Evolutionary conservation across 257 asterid species (phyloP).

Genomic region (Osmanthus fragrans): DNA sequence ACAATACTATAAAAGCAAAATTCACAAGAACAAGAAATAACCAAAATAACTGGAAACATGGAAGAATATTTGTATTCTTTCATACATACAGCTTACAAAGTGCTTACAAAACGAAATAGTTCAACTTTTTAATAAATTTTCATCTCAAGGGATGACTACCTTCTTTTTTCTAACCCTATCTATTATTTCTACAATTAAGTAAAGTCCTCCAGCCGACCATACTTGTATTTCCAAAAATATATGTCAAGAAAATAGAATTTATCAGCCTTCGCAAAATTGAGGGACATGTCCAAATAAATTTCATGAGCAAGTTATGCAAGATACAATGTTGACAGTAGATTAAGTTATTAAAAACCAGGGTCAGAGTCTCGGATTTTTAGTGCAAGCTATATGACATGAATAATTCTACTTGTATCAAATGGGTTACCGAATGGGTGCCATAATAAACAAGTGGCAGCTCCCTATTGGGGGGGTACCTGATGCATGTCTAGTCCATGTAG

Average conservation of each 20-base stretch:
- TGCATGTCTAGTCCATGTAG: not conserved
- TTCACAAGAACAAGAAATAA: not conserved
- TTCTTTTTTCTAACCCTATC: not conserved
- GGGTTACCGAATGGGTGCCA: no score
- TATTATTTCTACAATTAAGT: not conserved
- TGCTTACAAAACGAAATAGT: not conserved
- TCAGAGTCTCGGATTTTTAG: not conserved
- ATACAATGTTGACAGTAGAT: not conserved
- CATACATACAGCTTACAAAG: not conserved
- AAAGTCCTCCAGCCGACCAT: not conserved
- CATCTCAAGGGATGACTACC: not conserved
- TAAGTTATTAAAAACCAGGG: not conserved
- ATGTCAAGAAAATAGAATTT: not conserved
- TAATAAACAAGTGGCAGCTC: no score
- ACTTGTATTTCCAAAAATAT: not conserved
- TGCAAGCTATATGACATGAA: not conserved
- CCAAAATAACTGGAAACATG: conserved; percentile 1
- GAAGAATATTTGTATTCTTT: conserved; percentile 1
- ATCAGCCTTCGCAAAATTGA: not conserved
- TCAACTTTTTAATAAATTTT: not conserved
- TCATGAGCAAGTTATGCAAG: not conserved
- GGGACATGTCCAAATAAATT: not conserved
- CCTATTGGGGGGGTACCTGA: no score
- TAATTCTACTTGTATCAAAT: no score
- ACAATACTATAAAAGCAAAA: not conserved